Base-by-base conservation (phyloP, 176 grass and related monocot species). In the Oryza nivara region DNA sequence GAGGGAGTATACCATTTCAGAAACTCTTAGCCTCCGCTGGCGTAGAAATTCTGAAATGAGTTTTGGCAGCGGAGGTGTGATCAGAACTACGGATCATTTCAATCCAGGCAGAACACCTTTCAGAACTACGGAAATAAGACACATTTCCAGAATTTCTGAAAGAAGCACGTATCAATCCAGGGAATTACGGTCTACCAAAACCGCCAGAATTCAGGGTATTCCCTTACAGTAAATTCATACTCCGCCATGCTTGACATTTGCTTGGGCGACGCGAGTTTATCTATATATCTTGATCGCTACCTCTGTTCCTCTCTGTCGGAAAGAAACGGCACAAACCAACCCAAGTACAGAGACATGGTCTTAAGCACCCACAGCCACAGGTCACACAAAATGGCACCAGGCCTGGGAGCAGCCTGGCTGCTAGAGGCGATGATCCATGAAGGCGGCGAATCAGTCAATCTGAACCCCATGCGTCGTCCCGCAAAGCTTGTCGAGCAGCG, bases 401-500 rank as follows among this genome's bases (percentile, higher is more conserved):
- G 58, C 25, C 26, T 67, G n/a, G 34, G 25, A 38, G 6, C 36
- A 38, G 36, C 36, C 36, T 38, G 36, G 36, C 36, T 38, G 36
- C 36, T 38, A 38, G 36, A 38, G 36, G 36, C 36, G 36, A 11
- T 13, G 23, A 20, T 44, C 8, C 58, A 22, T 60, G 6, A 60
- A 60, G 11, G 30, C 7, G 32, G 25, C 34, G 35, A 26, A 35
- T 4, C 6, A n/a, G 60, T 91, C 71, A 94, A 67, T 97, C 92
- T n/a, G 86, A 85, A 7, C 96, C 96, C 96, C 96, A 98, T 4
- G 93, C 93, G 1, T 94, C 93, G 1, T 98, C 93, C 3, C 89
- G 93, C 5, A 91, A 67, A 49, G 91, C 76, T 51, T 92, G 91
- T 63, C 91, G 87, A 74, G 83, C 78, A 6, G 78, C 75, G 3